Percentiles rank a stretch among this genome's conserved stretches.
Conservation (phyloP, 495 filamentous ascomycete species). For the Penicillium silybi region DNA sequence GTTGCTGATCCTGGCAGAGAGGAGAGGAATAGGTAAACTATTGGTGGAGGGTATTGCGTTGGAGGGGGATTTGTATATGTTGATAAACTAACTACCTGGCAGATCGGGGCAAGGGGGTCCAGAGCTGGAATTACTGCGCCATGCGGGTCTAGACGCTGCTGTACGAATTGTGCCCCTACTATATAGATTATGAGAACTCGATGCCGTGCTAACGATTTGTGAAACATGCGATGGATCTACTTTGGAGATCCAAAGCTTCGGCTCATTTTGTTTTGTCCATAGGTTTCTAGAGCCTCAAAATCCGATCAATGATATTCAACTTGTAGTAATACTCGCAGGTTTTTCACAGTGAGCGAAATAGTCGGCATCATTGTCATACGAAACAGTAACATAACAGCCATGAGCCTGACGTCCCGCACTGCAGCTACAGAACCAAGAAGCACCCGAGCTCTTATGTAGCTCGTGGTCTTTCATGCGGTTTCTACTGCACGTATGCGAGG, state of each 20-base stretch:
- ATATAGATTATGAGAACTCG: neutral
- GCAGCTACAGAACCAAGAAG: neutral
- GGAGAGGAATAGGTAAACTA: neutral
- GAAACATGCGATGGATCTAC: neutral
- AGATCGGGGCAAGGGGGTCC: constrained; percentile 15
- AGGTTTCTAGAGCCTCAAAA: neutral
- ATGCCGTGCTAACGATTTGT: neutral
- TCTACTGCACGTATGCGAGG: neutral
- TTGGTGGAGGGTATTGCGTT: neutral
- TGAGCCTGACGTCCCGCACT: constrained; percentile 2
- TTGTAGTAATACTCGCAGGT: neutral
- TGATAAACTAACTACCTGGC: constrained; percentile 12
- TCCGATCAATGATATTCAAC: too few species aligned
- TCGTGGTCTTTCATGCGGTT: neutral
- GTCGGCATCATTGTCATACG: neutral
- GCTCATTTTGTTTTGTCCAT: neutral
- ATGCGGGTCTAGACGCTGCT: neutral
- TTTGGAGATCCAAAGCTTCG: neutral
- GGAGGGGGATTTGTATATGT: constrained; percentile 3
- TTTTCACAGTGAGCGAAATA: neutral
- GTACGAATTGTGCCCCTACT: neutral
- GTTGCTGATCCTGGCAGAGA: neutral
- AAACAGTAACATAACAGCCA: neutral
- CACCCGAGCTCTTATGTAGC: constrained; percentile 1
- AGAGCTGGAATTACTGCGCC: constrained; percentile 4